phyloP scores from a whole-genome alignment of 2,329 filamentous ascomycete species.

The Scleromitrula shiraiana region DNA sequence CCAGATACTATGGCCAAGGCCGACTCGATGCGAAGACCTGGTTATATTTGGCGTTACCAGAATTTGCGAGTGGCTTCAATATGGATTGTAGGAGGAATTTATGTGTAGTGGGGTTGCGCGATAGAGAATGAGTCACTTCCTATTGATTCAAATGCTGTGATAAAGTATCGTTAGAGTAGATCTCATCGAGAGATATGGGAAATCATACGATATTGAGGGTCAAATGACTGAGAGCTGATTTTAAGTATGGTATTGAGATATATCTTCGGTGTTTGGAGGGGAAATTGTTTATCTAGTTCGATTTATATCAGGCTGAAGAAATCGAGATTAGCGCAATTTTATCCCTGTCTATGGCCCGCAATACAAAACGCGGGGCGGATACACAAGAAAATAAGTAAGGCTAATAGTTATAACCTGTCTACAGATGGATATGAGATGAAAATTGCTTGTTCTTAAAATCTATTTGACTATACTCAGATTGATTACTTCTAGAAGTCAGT shows the following conservation, averaged over 20 bases:
- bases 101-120: neutral
- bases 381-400: too few species aligned
- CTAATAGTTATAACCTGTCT: too few species aligned
- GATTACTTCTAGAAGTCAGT: too few species aligned
- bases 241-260: neutral
- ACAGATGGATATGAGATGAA: too few species aligned
- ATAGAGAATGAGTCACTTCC: conserved; percentile 8
- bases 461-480: too few species aligned
- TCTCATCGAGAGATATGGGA: too few species aligned
- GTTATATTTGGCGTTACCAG: neutral
- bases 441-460: too few species aligned
- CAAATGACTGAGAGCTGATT: neutral
- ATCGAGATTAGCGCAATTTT: conserved; percentile 4
- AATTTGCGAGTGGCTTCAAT: neutral
- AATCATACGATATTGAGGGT: too few species aligned
- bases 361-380: too few species aligned
- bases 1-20: neutral
- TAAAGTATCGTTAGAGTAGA: neutral
- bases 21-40: neutral
- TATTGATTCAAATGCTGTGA: neutral
- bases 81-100: neutral
- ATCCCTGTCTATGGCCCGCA: too few species aligned
- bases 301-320: conserved; percentile 6
- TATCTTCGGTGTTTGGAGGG: neutral
- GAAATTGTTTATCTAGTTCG: neutral